A percentile compares a stretch with the other conserved stretches of the same genome.
Conservation (phyloP, 2,329 filamentous ascomycete species). For the Fusarium compactum region DNA sequence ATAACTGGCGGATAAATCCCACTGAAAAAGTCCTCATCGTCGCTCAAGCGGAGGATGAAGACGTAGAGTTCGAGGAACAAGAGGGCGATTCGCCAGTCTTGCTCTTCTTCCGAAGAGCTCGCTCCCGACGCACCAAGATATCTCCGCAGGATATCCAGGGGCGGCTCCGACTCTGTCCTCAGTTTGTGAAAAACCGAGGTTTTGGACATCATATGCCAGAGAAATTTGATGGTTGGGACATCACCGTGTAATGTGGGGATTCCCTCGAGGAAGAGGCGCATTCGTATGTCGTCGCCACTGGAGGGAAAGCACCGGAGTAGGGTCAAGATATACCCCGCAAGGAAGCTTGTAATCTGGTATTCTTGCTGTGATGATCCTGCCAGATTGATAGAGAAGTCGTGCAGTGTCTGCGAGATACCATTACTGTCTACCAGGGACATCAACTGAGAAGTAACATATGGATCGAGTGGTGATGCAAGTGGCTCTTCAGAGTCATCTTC, state of each 20-base stretch:
- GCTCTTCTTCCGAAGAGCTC: constrained; percentile 47
- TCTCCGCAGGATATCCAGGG: constrained; percentile 48
- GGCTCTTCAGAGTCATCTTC: constrained; percentile 37
- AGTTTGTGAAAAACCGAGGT: constrained; percentile 57
- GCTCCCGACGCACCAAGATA: constrained; percentile 51
- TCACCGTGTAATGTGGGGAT: constrained; percentile 64
- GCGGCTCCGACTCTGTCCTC: constrained; percentile 47
- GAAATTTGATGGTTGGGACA: constrained; percentile 71
- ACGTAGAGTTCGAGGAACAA: constrained; percentile 95
- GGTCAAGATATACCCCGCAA: constrained; percentile 89
- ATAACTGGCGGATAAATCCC: constrained; percentile 59
- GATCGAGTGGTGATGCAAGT: constrained; percentile 53
- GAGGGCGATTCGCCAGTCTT: constrained; percentile 88
- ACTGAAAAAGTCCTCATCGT: constrained; percentile 94
- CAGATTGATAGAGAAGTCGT: constrained; percentile 51
- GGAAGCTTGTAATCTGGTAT: constrained; percentile 66
- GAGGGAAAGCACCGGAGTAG: constrained; percentile 86
- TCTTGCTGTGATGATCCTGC: constrained; percentile 49
- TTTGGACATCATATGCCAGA: constrained; percentile 75
- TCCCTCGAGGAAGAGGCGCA: constrained; percentile 82
- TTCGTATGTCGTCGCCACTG: constrained; percentile 87
- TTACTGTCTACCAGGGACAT: constrained; percentile 79
- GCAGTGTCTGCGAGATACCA: constrained; percentile 69
- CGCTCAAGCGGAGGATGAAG: constrained; percentile 91
- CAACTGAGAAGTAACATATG: constrained; percentile 75